Evolutionary conservation across 1,139 yeast species (phyloP).

Genomic region (Kazachstania sp.): DNA sequence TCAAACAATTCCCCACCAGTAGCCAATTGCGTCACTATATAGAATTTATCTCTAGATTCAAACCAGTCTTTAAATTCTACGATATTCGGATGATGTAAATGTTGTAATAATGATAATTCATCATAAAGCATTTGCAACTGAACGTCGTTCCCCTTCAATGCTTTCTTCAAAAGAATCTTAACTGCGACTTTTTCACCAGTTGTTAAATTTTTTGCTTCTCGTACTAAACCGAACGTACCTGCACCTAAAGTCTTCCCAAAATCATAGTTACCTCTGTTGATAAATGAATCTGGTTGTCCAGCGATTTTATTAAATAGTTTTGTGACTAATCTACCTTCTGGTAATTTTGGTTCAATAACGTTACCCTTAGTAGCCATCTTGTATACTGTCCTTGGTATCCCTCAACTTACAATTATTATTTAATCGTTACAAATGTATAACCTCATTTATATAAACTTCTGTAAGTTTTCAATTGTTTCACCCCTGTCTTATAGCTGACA

Average conservation of each 20-base stretch:
- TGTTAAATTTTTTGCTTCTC: slow-evolving; percentile 54
- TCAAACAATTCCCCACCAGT: slow-evolving; percentile 91
- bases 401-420: too few relatives aligned
- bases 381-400: too few relatives aligned
- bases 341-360: slow-evolving; percentile 2
- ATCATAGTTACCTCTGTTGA: slow-evolving; percentile 53
- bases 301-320: slow-evolving; percentile 40
- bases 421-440: neutral
- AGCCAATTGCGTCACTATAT: slow-evolving; percentile 67
- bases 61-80: slow-evolving; percentile 83
- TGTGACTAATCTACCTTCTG: slow-evolving; percentile 9
- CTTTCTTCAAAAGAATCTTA: slow-evolving; percentile 74
- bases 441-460: neutral
- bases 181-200: slow-evolving; percentile 74
- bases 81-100: slow-evolving; percentile 68
- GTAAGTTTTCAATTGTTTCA: too few relatives aligned
- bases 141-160: slow-evolving; percentile 61
- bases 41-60: slow-evolving; percentile 72
- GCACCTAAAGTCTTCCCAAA: slow-evolving; percentile 79
- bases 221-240: slow-evolving; percentile 84
- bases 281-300: slow-evolving; percentile 68
- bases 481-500: too few relatives aligned
- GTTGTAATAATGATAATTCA: slow-evolving; percentile 60
- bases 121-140: slow-evolving; percentile 51
- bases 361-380: neutral